Evolutionary conservation across 2,329 filamentous ascomycete genomes (phyloP).

Genomic region (Penicillium sp.): DNA sequence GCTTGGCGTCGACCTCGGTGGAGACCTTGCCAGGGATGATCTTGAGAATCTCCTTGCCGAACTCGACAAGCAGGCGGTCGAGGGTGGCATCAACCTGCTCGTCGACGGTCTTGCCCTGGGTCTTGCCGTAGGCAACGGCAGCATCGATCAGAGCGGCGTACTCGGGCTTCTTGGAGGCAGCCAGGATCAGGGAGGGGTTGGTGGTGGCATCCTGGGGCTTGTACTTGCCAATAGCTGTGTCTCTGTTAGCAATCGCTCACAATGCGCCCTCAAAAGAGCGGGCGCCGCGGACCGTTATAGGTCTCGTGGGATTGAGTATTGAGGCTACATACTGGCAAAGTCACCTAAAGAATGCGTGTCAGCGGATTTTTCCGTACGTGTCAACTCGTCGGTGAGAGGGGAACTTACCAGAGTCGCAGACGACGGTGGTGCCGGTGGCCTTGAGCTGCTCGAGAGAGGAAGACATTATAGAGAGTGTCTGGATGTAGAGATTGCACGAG

Average conservation of each 20-base stretch:
- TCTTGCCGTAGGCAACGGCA: conserved; percentile 84
- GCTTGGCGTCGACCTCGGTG: conserved; percentile 93
- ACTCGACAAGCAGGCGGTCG: conserved; percentile 94
- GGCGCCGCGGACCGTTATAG: neutral
- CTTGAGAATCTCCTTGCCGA: conserved; percentile 95
- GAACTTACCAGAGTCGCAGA: conserved; percentile 88
- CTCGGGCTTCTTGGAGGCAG: conserved; percentile 96
- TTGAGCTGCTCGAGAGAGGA: conserved; percentile 96
- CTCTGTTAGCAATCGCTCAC: conserved; percentile 13
- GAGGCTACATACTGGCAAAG: conserved; percentile 68
- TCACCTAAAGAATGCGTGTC: conserved; percentile 57
- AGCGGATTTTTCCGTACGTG: conserved; percentile 29
- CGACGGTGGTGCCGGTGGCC: conserved; percentile 92
- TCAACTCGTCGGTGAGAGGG: neutral
- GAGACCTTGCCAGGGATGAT: conserved; percentile 99
- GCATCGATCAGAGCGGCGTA: conserved; percentile 90
- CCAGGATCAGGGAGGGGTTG: conserved; percentile 98
- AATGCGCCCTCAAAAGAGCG: neutral
- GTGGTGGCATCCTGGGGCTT: conserved; percentile 99
- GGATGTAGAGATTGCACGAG: neutral
- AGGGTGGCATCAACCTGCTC: conserved; percentile 86
- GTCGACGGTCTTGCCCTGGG: conserved; percentile 66
- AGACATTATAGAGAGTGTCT: conserved; percentile 61
- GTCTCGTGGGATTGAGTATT: conserved; percentile 11
- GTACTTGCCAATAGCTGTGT: conserved; percentile 92